Base-by-base conservation (phyloP, 1,139 yeast genomes). In the Yamadazyma atlantica region DNA sequence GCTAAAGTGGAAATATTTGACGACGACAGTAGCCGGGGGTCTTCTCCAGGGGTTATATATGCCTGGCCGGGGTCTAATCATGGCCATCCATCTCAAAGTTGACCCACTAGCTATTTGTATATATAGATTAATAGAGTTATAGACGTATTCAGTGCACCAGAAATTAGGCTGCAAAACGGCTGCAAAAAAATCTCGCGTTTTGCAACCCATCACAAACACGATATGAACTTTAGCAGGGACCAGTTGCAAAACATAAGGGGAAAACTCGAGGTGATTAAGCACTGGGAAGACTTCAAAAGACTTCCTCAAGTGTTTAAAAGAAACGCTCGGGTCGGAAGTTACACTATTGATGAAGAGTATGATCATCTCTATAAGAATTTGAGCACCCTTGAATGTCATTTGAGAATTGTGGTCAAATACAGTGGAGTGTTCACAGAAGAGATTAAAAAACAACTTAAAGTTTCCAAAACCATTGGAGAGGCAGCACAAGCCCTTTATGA, bases 61-160 rank as follows among this genome's bases (percentile, higher is more conserved):
- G 86, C 86, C 0, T 80, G 86, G 86, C 86, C 86, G 0, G 85
- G 85, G 0, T 70, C 79, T 4, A 71, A 80, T 45, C 85, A 79
- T 51, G 83, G 84, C 0, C 86, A 80, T 52, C 85, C 85, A 7
- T 73, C 51, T 4, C 49, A 44, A 32, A 7, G 32, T 4, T 25
- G 14, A 33, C n/a, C n/a, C n/a, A 13, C 17, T 6, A 8, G 14
- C 7, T 32, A 24, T 9, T 32, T 9, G 24, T 32, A 13, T 32
- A 28, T 18, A n/a, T n/a, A n/a, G n/a, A n/a, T n/a, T n/a, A n/a
- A n/a, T n/a, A n/a, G n/a, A n/a, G n/a, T n/a, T n/a, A n/a, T n/a
- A n/a, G n/a, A n/a, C n/a, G n/a, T n/a, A n/a, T n/a, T n/a, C n/a
- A n/a, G n/a, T n/a, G n/a, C n/a, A n/a, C n/a, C n/a, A n/a, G n/a